Evolutionary conservation across 1,284 basidiomycete species (phyloP), one percentile per base, ranked within the genome.

Genomic region (Trametes pubescens): DNA sequence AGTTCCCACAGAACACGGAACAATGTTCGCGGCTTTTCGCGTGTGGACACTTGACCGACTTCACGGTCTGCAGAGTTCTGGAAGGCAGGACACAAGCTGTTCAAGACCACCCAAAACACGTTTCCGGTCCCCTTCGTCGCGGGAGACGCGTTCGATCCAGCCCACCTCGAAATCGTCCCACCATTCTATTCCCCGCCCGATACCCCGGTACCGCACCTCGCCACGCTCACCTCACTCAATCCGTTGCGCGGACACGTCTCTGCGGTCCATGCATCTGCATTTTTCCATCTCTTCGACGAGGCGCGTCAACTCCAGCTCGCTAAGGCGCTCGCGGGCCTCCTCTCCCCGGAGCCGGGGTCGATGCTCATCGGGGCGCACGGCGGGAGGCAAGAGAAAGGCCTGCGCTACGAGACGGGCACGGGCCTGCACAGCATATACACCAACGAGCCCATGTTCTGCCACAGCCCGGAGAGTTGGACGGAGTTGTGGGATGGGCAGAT

Each of bases 231-330:
- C 1, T 76, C 74, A 9, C 73, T 84, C 26, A 81, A 73, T 22
- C 77, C 78, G 4, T 75, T 84, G 3, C 78, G 77, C 43, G 79
- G 80, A 8, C 76, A 79, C 64, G 69, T 82, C 44, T 78, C 80
- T 7, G 80, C 76, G 8, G 80, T 84, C 40, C 80, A 83, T 66
- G 75, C 79, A 5, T 79, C 80, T 8, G 73, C 79, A 0, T 78
- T 84, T 65, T 84, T 85, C 70, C 83, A 84, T 66, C 75, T 84
- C 11, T 85, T 84, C 71, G 64, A 74, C 44, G 76, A 82, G 66
- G 77, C 77, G 14, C 57, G 75, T 24, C 82, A 85, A 69, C 55
- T 71, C 18, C 52, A 76, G 24, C 73, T 83, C 13, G 83, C 80
- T 6, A 69, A 69, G 13, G 74, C 68, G 3, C 66, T 84, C 32